A percentile compares a stretch with the other conserved stretches of the same genome.
Evolutionary conservation across 352 stramenopile genomes (phyloP).

Genomic region (Phytophthora niederhauseri): DNA sequence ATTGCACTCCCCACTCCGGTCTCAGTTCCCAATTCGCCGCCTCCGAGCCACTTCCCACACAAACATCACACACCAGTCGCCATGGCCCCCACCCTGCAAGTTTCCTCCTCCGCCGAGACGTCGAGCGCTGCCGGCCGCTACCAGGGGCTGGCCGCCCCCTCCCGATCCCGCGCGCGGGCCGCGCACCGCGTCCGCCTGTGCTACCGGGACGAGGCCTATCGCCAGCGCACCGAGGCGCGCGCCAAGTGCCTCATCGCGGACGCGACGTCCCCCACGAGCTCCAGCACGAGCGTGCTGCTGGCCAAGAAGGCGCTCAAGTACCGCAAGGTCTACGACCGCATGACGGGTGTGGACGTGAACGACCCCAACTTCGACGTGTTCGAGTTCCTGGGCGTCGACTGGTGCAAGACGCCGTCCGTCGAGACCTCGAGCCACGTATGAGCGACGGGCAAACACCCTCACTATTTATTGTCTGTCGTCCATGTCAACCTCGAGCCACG

Average conservation of each 20-base stretch:
- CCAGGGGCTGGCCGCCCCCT: not conserved
- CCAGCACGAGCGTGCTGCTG: conserved; percentile 44
- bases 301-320: conserved; percentile 66
- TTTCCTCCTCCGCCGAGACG: not conserved
- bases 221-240: conserved; percentile 37
- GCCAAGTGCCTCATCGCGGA: conserved; percentile 42
- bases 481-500: conserved; percentile 2
- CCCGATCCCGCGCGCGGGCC: not conserved
- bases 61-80: not conserved
- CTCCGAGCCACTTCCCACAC: not conserved
- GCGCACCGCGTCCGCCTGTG: conserved; percentile 43
- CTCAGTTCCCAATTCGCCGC: conserved; percentile 25
- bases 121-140: conserved; percentile 1
- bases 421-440: conserved; percentile 17
- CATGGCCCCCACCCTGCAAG: conserved; percentile 18
- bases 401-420: conserved; percentile 40
- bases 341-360: conserved; percentile 49
- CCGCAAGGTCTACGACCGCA: conserved; percentile 54
- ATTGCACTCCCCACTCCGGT: not conserved
- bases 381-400: conserved; percentile 59
- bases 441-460: not conserved
- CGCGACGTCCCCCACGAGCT: conserved; percentile 26
- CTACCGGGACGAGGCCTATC: conserved; percentile 52
- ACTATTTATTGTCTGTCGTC: conserved; percentile 29
- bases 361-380: conserved; percentile 57